Evolutionary conservation across 257 asterid genomes (phyloP).

Genomic region (Lantana camara): DNA sequence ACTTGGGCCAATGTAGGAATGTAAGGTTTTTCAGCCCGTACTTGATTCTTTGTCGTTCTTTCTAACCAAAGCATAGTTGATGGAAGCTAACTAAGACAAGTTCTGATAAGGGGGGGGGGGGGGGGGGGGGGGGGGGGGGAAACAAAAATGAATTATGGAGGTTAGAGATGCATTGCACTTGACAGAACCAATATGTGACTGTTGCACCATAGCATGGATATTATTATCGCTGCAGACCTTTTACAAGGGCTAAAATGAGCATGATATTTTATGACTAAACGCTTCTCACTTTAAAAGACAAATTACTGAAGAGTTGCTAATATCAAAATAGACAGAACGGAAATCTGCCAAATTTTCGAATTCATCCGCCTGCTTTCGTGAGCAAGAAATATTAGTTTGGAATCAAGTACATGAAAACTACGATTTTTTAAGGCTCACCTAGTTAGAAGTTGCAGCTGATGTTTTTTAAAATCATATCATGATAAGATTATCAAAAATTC

Average conservation of each 20-base stretch:
- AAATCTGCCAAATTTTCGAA: conserved; percentile 77
- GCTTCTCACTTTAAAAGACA: conserved; percentile 83
- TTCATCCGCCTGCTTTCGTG: conserved; percentile 76
- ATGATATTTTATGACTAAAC: too few species aligned
- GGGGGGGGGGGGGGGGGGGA: too few species aligned
- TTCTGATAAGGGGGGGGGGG: conserved; percentile 59
- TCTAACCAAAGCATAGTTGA: conserved; percentile 74
- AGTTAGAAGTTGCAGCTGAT: too few species aligned
- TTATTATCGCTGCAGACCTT: too few species aligned
- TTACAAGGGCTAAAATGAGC: too few species aligned
- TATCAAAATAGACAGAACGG: conserved; percentile 53
- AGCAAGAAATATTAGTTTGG: conserved; percentile 9
- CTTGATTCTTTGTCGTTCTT: conserved; percentile 61
- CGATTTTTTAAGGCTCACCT: too few species aligned
- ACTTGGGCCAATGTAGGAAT: conserved; percentile 15
- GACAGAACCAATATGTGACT: not conserved
- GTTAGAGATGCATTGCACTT: conserved; percentile 5
- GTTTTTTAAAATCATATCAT: too few species aligned
- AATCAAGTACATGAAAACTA: too few species aligned
- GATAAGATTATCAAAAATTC: too few species aligned
- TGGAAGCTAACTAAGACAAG: conserved; percentile 84
- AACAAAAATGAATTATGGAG: not conserved
- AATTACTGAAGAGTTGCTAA: conserved; percentile 81
- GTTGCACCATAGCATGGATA: conserved; percentile 11
- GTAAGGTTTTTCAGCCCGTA: conserved; percentile 33